Evolutionary conservation across 2,329 filamentous ascomycete species (phyloP), one percentile per base, ranked within the genome.

Genomic region (Fusarium ambrosium): DNA sequence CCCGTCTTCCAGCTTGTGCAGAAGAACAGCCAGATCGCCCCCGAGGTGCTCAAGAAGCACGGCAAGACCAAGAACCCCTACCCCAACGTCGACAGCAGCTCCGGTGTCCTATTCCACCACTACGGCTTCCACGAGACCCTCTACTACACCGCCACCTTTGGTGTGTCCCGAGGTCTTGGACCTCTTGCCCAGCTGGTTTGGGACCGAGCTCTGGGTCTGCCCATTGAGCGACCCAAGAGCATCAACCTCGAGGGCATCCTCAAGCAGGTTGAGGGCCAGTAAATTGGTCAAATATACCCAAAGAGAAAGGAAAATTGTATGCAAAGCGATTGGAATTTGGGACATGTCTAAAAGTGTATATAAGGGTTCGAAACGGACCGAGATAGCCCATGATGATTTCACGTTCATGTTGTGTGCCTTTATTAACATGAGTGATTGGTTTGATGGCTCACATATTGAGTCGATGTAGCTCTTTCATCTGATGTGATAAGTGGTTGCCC

Each of bases 11-110:
- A 95, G 84, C 91, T 99, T 13, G 96, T 99, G 66, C 93, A 95
- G 89, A 92, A 93, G 87, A 98, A 97, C 87, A 95, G 93, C 75
- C 93, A 95, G 80, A 93, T 99, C 73, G 97, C 97, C 0, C 97
- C 97, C 18, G 90, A 91, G 62, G 97, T 99, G 22, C 89, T 99
- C 79, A 97, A 91, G 79, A 92, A 98, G 87, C 97, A 99, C 82
- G 97, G 97, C 84, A 98, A 98, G 92, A 98, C 95, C 77, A 97
- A 97, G 89, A 98, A 98, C 87, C 95, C 97, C 2, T 97, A 96
- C 86, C 97, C 97, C 75, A 99, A 99, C 83, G 97, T 99, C 72
- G 97, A 99, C 85, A 95, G 93, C 58, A 93, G 91, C 73, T 98
- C 95, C 1, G 97, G 97, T 74, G 95, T 98, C 7, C 89, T 99